Percentiles rank a stretch among this genome's conserved stretches.
Evolutionary conservation across 2,329 filamentous ascomycete genomes (phyloP).

Genomic region (Kalmusia sp.): DNA sequence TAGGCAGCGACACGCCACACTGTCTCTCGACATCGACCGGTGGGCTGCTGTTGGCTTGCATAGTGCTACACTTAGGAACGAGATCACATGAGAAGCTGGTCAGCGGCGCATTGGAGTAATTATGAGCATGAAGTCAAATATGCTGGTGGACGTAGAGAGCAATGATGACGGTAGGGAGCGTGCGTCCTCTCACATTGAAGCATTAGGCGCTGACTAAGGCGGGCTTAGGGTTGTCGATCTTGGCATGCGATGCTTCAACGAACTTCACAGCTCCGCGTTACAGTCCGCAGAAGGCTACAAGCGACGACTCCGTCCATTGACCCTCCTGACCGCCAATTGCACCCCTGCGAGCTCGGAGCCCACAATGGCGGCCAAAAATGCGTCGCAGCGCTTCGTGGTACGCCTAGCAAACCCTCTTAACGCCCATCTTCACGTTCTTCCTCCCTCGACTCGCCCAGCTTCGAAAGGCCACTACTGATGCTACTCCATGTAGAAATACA

Average conservation of each 20-base stretch:
- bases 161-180: background rate
- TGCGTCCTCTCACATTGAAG: background rate
- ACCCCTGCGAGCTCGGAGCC: slow-evolving; percentile 17
- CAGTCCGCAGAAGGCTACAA: slow-evolving; percentile 20
- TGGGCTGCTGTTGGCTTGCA: background rate
- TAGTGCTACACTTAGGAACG: too few relatives aligned
- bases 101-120: too few relatives aligned
- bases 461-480: slow-evolving; percentile 20
- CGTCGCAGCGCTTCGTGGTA: slow-evolving; percentile 40
- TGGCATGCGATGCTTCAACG: slow-evolving; percentile 31
- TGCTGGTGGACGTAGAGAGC: too few relatives aligned
- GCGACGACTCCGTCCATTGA: slow-evolving; percentile 30
- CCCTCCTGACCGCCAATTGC: slow-evolving; percentile 23
- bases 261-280: slow-evolving; percentile 25
- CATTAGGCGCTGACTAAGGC: background rate
- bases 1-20: slow-evolving; percentile 84
- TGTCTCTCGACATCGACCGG: slow-evolving; percentile 94
- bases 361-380: slow-evolving; percentile 43
- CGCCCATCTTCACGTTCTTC: slow-evolving; percentile 1
- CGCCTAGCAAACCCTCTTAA: slow-evolving; percentile 14
- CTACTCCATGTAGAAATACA: slow-evolving; percentile 78
- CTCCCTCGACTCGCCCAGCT: slow-evolving; percentile 7
- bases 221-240: too few relatives aligned
- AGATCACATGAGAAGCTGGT: too few relatives aligned
- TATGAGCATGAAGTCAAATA: too few relatives aligned